A percentile compares a stretch with the other conserved stretches of the same genome.
These are phyloP conservation scores for Cutaneotrichosporon mucoides DNA, from an alignment of 1,284 basidiomycete genomes.

Conservation along the genomic window DNA sequence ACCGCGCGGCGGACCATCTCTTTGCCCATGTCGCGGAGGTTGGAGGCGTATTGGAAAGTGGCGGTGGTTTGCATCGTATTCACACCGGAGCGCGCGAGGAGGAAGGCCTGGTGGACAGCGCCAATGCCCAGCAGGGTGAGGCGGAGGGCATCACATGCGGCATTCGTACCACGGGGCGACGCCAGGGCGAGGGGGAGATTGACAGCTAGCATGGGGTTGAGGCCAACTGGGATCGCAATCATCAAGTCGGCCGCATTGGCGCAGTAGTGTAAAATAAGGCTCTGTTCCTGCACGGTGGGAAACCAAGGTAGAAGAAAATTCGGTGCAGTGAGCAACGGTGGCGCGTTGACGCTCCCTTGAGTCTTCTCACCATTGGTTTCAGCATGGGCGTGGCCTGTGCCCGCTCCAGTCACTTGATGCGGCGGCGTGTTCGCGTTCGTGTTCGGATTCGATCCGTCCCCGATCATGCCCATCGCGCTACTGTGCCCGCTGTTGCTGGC, in stretches of 20 bases:
- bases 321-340: constrained; percentile 7
- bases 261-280: constrained; percentile 46
- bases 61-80: constrained; percentile 35
- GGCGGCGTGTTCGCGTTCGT: not conserved
- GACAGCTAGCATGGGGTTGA: constrained; percentile 51
- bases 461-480: not conserved
- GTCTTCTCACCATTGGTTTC: constrained; percentile 7
- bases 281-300: constrained; percentile 45
- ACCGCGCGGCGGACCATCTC: constrained; percentile 35
- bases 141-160: constrained; percentile 48
- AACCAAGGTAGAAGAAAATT: constrained; percentile 44
- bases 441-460: not conserved
- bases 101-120: constrained; percentile 50
- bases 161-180: constrained; percentile 42
- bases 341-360: not conserved
- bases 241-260: constrained; percentile 49
- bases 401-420: no score
- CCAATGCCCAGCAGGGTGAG: constrained; percentile 49
- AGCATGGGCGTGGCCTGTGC: constrained; percentile 8
- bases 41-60: constrained; percentile 39
- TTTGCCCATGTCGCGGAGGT: constrained; percentile 38
- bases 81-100: constrained; percentile 42
- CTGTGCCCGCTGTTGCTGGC: not conserved
- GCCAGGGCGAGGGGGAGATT: constrained; percentile 50
- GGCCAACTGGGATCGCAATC: constrained; percentile 50